Conservation (phyloP, 768 basidiomycete species). For the Calocybe indica region DNA sequence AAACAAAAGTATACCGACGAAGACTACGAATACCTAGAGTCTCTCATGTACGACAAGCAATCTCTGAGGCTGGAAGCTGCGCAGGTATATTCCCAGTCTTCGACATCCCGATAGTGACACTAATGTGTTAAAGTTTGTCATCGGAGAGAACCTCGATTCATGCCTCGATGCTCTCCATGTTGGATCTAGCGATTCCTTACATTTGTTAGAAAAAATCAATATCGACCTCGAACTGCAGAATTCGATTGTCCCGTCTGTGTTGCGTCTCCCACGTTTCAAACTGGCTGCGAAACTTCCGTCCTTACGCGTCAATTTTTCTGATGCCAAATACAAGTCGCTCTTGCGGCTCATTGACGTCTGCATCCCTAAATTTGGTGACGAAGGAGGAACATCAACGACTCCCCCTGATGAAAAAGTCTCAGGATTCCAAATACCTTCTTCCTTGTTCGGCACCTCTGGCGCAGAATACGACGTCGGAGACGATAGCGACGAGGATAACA, state of each 20-base stretch:
- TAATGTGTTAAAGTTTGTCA: slow-evolving; percentile 70
- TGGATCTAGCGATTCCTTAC: slow-evolving; percentile 53
- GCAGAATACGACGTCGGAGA: slow-evolving; percentile 70
- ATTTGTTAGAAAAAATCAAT: slow-evolving; percentile 88
- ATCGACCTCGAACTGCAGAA: slow-evolving; percentile 87
- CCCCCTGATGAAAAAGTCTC: slow-evolving; percentile 18
- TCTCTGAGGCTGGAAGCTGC: slow-evolving; percentile 79
- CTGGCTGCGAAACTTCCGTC: slow-evolving; percentile 83
- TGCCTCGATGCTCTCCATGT: slow-evolving; percentile 76
- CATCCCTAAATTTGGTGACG: slow-evolving; percentile 72
- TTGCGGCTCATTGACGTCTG: slow-evolving; percentile 91
- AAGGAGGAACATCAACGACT: slow-evolving; percentile 12
- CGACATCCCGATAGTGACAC: slow-evolving; percentile 7
- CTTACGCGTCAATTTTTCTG: slow-evolving; percentile 85
- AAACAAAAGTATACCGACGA: slow-evolving; percentile 81
- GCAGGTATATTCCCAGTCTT: slow-evolving; percentile 50
- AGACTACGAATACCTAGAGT: slow-evolving; percentile 82
- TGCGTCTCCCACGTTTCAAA: slow-evolving; percentile 84
- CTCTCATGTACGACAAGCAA: slow-evolving; percentile 93
- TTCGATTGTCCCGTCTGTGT: slow-evolving; percentile 82
- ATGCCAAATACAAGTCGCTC: slow-evolving; percentile 84
- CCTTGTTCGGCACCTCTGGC: slow-evolving; percentile 46
- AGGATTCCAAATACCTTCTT: slow-evolving; percentile 46
- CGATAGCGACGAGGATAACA: slow-evolving; percentile 37
- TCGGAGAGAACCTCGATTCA: slow-evolving; percentile 77